phyloP scores from a whole-genome alignment of 192 early-diverging fungal genomes.

The Backusella tuberculispora region DNA sequence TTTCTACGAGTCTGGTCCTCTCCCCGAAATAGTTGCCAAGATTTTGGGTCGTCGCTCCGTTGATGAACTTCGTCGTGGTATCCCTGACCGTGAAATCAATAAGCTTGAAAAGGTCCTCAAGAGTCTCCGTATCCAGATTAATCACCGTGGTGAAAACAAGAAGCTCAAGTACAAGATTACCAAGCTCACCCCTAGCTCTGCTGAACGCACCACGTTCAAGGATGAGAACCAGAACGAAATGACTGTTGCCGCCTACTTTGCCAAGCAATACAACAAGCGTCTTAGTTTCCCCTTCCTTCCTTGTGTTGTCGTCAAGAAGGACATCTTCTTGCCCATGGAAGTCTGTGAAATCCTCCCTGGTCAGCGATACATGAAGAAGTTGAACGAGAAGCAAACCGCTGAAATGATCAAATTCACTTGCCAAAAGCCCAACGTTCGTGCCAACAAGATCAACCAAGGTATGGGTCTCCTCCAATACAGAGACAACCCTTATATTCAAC shows the following conservation, averaged over 20 bases:
- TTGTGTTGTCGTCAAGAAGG: conserved; percentile 73
- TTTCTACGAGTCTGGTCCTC: conserved; percentile 66
- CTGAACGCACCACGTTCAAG: conserved; percentile 73
- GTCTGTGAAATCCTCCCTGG: conserved; percentile 83
- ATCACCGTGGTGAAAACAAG: conserved; percentile 65
- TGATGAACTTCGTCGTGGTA: conserved; percentile 54
- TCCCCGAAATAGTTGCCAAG: conserved; percentile 72
- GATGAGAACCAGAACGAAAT: conserved; percentile 57
- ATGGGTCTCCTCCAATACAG: conserved; percentile 67
- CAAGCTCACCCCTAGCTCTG: conserved; percentile 68
- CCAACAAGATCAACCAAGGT: conserved; percentile 80
- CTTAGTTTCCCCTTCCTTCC: conserved; percentile 84
- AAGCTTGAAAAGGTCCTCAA: conserved; percentile 58
- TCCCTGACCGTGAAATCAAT: conserved; percentile 47
- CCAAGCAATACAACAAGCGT: conserved; percentile 67
- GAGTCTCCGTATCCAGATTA: conserved; percentile 57
- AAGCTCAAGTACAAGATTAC: conserved; percentile 75
- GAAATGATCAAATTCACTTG: conserved; percentile 97
- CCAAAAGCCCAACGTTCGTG: conserved; percentile 81
- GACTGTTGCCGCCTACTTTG: conserved; percentile 80
- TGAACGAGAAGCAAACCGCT: conserved; percentile 85
- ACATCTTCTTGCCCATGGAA: conserved; percentile 88
- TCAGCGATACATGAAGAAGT: conserved; percentile 81
- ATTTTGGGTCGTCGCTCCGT: conserved; percentile 58
- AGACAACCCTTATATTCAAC: conserved; percentile 70